Evolutionary conservation across 805 yeast species (phyloP), one percentile per base, ranked within the genome.

Genomic region (Saturnispora bothae): DNA sequence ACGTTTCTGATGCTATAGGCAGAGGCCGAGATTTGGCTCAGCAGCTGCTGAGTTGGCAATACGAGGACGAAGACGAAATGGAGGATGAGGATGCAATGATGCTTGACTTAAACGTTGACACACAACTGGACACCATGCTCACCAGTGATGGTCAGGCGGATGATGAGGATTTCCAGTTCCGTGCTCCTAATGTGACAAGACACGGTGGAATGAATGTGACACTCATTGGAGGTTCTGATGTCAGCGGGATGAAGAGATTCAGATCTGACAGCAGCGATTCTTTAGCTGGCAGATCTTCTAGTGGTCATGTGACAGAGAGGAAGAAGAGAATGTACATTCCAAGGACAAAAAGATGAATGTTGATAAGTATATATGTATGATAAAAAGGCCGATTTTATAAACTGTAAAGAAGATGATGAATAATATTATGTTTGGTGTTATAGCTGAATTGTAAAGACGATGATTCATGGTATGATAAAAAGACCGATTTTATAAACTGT

Each of bases 151-250:
- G 60, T 4, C 47, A 56, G 21, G 59, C 47, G 1, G 58, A 50
- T 38, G 59, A 53, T 40, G 59, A 44, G 17, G 36, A 22, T 21
- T 39, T 39, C 25, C 25, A 49, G 29, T 33, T 47, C 26, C 45
- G 45, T 28, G 50, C 28, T n/a, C 33, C 36, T 3, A 26, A 23
- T 5, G 20, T 39, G 8, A 42, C 43, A 23, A 38, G 43, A 14
- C n/a, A n/a, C n/a, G 49, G 54, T 29, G 51, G 53, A 25, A 55
- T 54, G 54, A 48, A 50, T 29, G 52, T 55, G 12, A 59, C 51
- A 31, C 40, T 53, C 18, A 33, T 48, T 18, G 56, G 52, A 5
- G 52, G 50, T 7, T 37, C 36, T 8, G 44, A 36, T 3, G 39
- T 45, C 2, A 34, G 35, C 13, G 52, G 54, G 6, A 31, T 49